Base-by-base conservation (phyloP, 345 rosid genomes). In the Citrus hindsii region DNA sequence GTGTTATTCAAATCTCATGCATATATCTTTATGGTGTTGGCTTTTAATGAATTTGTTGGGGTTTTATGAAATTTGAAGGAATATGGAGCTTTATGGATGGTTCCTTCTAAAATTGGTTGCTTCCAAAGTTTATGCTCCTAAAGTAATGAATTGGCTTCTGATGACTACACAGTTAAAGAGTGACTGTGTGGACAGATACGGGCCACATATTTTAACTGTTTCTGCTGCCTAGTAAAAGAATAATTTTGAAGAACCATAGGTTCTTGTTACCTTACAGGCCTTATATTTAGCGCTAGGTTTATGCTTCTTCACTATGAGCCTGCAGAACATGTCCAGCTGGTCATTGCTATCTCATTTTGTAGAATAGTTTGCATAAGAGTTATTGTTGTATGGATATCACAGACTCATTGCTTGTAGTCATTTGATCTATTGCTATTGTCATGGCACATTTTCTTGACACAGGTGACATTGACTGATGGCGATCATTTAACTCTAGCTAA, bases 111-210 rank as follows among this genome's bases (percentile, higher is more conserved):
- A 79, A 82, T 88, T 90, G 90, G 86, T 69, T 84, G 90, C 78
- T 73, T 83, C 90, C 93, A 86, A 88, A 86, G 84, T 87, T 87
- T 75, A 76, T 85, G 91, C 97, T 95, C 98, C 94, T 74, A 88
- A 78, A 93, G 78, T 79, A 67, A 86, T 80, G 69, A 76, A 77
- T 84, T 89, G 93, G 93, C 92, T 90, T 93, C 76, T 80, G 95
- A 89, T 91, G 97, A 92, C 94, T 82, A 84, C 91, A 89, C 86
- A 81, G 77, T 82, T 70, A 32, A 76, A 92, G 93, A 79, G 77
- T 60, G 79, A 71, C 86, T 82, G 87, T 92, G 94, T 89, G 91
- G 97, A 90, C 92, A 89, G 92, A 89, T 89, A 93, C 90, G 91
- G 90, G 95, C 85, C 97, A 86, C 71, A 93, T 87, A 90, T 86